Evolutionary conservation across 495 filamentous ascomycete species (phyloP), one percentile per base, ranked within the genome.

Genomic region (Physcia stellaris): DNA sequence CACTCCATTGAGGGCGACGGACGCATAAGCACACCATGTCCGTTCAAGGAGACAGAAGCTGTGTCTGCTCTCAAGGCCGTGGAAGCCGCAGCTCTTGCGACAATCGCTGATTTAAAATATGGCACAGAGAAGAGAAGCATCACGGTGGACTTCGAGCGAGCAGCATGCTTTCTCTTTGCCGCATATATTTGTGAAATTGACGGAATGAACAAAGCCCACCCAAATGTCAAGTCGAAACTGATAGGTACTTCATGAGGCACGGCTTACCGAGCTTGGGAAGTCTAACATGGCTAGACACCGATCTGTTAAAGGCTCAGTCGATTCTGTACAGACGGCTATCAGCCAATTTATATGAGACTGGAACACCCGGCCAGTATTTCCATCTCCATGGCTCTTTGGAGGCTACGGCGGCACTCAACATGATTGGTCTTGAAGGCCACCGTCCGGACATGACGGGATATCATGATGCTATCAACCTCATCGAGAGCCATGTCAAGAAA

Each of bases 371-470:
- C 31, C 66, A 78, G 48, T 87, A 68, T 51, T 86, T 78, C 51
- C 82, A 87, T 51, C 80, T 85, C 39, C 81, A 86, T 54, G 80
- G 81, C 21, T 85, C 80, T 1, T 54, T 86, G 9, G 77, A 83
- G 41, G 80, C 81, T 13, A 70, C 64, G 9, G 71, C 65, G 5
- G 79, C 78, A 2, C 59, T 85, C 37, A 61, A 71, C 34, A 85
- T 83, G 79, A 73, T 85, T 37, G 79, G 77, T 1, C 61, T 86
- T 20, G 71, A 77, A 13, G 62, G 76, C 1, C 62, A 74, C 28
- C 61, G 68, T 6, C 73, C 79, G 9, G 68, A 73, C 37, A 45
- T 83, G 50, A 79, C 69, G 2, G 72, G 75, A 43, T 82, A 84
- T 40, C 67, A 67, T 37, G 64, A 78, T 12, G 70, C 74, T 44